These are phyloP conservation scores for Rhodomyrtus tomentosa DNA, from an alignment of 345 rosid genomes.

Conservation along the genomic window DNA sequence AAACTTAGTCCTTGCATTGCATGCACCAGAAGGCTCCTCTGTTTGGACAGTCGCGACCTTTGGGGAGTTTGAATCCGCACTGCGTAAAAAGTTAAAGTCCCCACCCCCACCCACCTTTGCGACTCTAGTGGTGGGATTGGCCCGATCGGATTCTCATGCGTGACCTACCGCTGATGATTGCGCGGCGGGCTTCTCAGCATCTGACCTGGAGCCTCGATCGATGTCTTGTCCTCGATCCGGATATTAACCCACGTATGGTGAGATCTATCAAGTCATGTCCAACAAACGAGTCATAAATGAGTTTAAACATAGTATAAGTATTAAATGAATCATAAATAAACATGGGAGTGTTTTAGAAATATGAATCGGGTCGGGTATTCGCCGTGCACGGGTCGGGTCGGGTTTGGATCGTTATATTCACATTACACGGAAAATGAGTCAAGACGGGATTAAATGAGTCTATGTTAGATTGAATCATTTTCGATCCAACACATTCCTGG, in stretches of 20 bases:
- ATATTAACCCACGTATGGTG: too few relatives aligned
- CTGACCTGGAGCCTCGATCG: background rate
- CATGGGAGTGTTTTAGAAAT: too few relatives aligned
- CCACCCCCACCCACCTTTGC: too few relatives aligned
- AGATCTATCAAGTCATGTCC: too few relatives aligned
- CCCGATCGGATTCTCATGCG: background rate
- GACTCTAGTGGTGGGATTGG: background rate
- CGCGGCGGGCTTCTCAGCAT: background rate
- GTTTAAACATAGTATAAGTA: too few relatives aligned
- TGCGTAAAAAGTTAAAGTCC: background rate
- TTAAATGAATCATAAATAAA: too few relatives aligned
- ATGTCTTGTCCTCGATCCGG: background rate
- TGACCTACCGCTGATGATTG: background rate
- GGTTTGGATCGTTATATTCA: too few relatives aligned
- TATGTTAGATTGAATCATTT: too few relatives aligned
- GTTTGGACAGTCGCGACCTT: background rate
- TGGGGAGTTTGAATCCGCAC: background rate
- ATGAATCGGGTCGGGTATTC: too few relatives aligned
- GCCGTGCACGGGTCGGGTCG: accelerated
- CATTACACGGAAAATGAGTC: too few relatives aligned
- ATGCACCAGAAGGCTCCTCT: background rate
- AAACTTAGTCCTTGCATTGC: background rate
- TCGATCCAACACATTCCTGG: background rate
- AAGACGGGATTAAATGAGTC: too few relatives aligned
- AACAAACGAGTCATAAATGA: too few relatives aligned